A percentile compares a stretch with the other conserved stretches of the same genome.
These are phyloP conservation scores for Nicotiana benthamiana DNA, from an alignment of 257 asterid species.

Conservation along the genomic window DNA sequence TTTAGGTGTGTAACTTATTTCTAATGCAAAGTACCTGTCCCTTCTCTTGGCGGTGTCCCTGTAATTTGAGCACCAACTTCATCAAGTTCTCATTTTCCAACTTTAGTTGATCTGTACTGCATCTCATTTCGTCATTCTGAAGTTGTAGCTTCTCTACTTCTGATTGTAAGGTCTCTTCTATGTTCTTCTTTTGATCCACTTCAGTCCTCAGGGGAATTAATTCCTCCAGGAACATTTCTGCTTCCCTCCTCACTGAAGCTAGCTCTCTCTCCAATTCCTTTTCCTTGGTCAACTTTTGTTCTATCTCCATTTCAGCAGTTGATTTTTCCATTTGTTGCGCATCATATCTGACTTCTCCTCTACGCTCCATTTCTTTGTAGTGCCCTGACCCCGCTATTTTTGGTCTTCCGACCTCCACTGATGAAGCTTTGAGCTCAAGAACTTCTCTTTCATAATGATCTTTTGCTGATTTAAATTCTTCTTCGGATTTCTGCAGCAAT, in stretches of 20 bases:
- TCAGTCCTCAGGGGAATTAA: slow-evolving; percentile 45
- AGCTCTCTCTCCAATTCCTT: slow-evolving; percentile 44
- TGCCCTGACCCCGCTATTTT: background rate
- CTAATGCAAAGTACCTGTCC: slow-evolving; percentile 36
- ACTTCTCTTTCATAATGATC: slow-evolving; percentile 33
- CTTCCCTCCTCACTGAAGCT: slow-evolving; percentile 45
- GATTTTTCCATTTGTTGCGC: slow-evolving; percentile 17
- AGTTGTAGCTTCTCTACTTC: slow-evolving; percentile 53
- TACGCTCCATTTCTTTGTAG: background rate
- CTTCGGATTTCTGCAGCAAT: slow-evolving; percentile 46
- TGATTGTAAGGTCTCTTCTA: slow-evolving; percentile 49
- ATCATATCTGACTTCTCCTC: slow-evolving; percentile 1
- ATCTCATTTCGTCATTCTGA: slow-evolving; percentile 44
- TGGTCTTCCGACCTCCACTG: slow-evolving; percentile 14
- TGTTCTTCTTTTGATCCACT: slow-evolving; percentile 47
- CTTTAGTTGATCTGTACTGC: slow-evolving; percentile 31
- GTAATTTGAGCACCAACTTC: slow-evolving; percentile 47
- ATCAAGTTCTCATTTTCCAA: slow-evolving; percentile 57
- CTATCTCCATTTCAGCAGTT: slow-evolving; percentile 21
- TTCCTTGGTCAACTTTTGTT: slow-evolving; percentile 35
- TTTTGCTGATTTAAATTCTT: slow-evolving; percentile 35
- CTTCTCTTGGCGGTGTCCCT: slow-evolving; percentile 30
- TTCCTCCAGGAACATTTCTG: slow-evolving; percentile 39
- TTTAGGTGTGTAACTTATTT: background rate
- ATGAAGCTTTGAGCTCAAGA: slow-evolving; percentile 10